Base-by-base conservation (phyloP, 2,329 filamentous ascomycete species). In the Aspergillus sp. region DNA sequence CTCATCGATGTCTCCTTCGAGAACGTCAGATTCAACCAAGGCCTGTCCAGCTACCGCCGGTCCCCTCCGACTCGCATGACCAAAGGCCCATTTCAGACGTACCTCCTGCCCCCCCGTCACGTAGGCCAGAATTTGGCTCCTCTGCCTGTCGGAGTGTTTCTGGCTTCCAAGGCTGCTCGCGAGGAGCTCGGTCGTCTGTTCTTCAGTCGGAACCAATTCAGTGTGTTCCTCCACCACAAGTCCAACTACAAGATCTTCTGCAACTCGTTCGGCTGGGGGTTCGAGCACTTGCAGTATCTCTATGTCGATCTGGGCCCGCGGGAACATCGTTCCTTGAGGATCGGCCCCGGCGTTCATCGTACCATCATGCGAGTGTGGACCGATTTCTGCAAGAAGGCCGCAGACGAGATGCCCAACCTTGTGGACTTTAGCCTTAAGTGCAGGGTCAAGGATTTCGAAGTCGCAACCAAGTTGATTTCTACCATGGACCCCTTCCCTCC, bases 391-490 rank as follows among this genome's bases (percentile, higher is more conserved):
- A 30, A 46, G 1, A 42, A 51, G 8, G 48, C 55, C 17, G 20
- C 20, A 1, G 17, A 52, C 3, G 35, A 44, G 8, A 60, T 66
- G 50, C 56, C 50, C n/a, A 46, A 44, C 7, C 52, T 65, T 7
- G 55, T 20, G 10, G 35, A 45, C 11, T 65, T 65, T 44, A 62
- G 57, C 24, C 41, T 66, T n/a, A 59, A 60, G 26, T 64, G 60
- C 49, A 55, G 51, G 19, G 55, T 64, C n/a, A 57, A 51, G 19
- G 57, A 57, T 33, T 20, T 52, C 5, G 55, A 59, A 35, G 55
- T 54, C n/a, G 62, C 60, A 9, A 14, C 30, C 17, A 52, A 38
- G 8, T 35, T 65, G 11, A 53, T 60, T 36, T 32, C 52, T 22
- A 36, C 33, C 3, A 55, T 64, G 51, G 45, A 62, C n/a, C 42